Evolutionary conservation across 2,329 filamentous ascomycete species (phyloP), one percentile per base, ranked within the genome.

Genomic region (Pseudocercospora ulei): DNA sequence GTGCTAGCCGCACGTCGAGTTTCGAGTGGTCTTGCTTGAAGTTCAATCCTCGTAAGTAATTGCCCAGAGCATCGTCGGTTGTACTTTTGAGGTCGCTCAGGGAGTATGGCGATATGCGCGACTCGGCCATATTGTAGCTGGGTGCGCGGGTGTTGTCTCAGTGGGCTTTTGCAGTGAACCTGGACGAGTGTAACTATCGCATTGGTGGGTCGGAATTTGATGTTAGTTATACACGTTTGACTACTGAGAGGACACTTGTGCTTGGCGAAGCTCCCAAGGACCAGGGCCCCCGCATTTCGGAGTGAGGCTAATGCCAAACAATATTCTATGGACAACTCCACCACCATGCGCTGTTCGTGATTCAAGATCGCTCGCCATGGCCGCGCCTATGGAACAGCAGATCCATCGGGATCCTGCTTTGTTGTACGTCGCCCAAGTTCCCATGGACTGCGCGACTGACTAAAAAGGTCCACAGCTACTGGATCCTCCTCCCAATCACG

Each of bases 321-420:
- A n/a, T n/a, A n/a, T n/a, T n/a, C n/a, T n/a, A n/a, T n/a, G n/a
- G n/a, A n/a, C n/a, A n/a, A n/a, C n/a, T 14, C 28, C 37, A 20
- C 17, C 17, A 13, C 16, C 36, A 16, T 25, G 12, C 18, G 18
- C 19, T 35, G 20, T 13, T 24, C 18, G 7, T 14, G 35, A n/a
- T n/a, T n/a, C n/a, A n/a, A n/a, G n/a, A n/a, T n/a, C n/a, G n/a
- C n/a, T n/a, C 39, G 13, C 17, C 23, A 96, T 96, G 88, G 81
- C 82, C 55, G 79, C 90, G 68, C 72, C 81, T 51, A 75, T 82
- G 51, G 80, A 84, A 54, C 90, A 98, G 72, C 90, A 86, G 70
- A 95, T 98, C 75, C 82, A 93, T 69, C 68, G 90, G 75, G 92
- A 98, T 81, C 88, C 90, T 58, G 87, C 94, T 66, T 72, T 98